Percentiles rank a stretch among this genome's conserved stretches.
Conservation (phyloP, 1,284 basidiomycete species). For the Inonotus obliquus region DNA sequence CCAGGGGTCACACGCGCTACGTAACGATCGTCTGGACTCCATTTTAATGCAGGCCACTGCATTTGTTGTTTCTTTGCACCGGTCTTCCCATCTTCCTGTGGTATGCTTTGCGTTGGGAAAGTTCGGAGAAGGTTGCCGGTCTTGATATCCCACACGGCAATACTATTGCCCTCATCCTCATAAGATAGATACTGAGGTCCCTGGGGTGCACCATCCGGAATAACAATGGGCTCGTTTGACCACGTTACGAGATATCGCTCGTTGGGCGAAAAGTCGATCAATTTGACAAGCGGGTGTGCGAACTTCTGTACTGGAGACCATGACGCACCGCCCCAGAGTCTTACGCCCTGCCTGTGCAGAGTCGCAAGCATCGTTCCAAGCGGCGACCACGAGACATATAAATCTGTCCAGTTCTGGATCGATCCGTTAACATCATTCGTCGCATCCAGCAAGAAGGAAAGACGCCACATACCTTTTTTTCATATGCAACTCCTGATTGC, state of each 20-base stretch:
- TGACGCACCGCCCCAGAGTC: conserved; percentile 90
- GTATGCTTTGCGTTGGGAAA: conserved; percentile 62
- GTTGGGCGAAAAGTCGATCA: conserved; percentile 97
- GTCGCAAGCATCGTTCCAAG: conserved; percentile 93
- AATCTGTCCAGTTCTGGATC: conserved; percentile 88
- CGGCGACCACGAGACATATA: conserved; percentile 98
- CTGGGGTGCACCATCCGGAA: conserved; percentile 78
- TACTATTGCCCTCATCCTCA: conserved; percentile 95
- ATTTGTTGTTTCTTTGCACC: conserved; percentile 69
- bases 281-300: conserved; percentile 91
- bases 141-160: conserved; percentile 98
- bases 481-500: conserved; percentile 76
- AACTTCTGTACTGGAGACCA: conserved; percentile 88
- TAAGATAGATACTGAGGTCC: conserved; percentile 86
- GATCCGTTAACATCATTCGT: not conserved
- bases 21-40: conserved; percentile 96
- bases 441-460: not conserved
- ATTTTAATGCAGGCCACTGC: conserved; percentile 96
- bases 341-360: conserved; percentile 92
- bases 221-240: conserved; percentile 93
- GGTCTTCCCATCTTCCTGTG: conserved; percentile 32
- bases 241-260: conserved; percentile 98
- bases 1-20: conserved; percentile 88
- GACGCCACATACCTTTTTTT: conserved; percentile 56
- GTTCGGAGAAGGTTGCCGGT: conserved; percentile 91